phyloP scores from a whole-genome alignment of 73 alveolate genomes.

The Paraurostyla sp. region DNA sequence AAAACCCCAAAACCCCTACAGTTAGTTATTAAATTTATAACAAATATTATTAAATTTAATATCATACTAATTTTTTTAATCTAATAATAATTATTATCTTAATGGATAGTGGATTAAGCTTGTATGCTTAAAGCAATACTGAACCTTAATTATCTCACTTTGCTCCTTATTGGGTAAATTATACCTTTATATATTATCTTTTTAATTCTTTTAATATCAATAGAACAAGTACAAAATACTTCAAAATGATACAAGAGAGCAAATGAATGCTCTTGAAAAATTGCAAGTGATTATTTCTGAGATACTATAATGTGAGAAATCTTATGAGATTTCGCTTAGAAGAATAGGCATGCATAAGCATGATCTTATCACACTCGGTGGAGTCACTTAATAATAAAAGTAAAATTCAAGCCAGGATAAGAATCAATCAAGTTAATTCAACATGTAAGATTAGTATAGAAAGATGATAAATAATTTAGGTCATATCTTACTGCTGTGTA shows the following conservation, averaged over 20 bases:
- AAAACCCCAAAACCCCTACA: slow-evolving; percentile 25
- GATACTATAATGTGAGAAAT: slow-evolving; percentile 43
- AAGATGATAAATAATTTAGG: background rate
- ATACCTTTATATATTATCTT: background rate
- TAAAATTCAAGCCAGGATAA: background rate
- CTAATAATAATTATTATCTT: background rate
- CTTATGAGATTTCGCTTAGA: slow-evolving; percentile 46
- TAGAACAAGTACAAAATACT: slow-evolving; percentile 13
- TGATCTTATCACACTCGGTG: slow-evolving; percentile 1
- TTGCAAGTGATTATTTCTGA: slow-evolving; percentile 22
- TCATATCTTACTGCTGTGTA: slow-evolving; percentile 46
- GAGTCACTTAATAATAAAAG: background rate
- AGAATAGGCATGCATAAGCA: slow-evolving; percentile 46
- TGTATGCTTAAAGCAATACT: background rate
- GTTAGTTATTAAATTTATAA: background rate
- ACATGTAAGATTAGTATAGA: slow-evolving; percentile 3
- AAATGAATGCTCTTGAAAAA: slow-evolving; percentile 41
- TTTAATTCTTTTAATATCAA: background rate
- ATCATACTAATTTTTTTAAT: background rate
- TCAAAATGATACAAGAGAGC: slow-evolving; percentile 24
- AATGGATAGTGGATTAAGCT: slow-evolving; percentile 37
- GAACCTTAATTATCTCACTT: background rate
- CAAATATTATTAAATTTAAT: background rate
- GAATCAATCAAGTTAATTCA: background rate
- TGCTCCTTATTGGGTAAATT: slow-evolving; percentile 55